Evolutionary conservation across 345 rosid genomes (phyloP), one percentile per base, ranked within the genome.

Genomic region (Eutrema japonicum): DNA sequence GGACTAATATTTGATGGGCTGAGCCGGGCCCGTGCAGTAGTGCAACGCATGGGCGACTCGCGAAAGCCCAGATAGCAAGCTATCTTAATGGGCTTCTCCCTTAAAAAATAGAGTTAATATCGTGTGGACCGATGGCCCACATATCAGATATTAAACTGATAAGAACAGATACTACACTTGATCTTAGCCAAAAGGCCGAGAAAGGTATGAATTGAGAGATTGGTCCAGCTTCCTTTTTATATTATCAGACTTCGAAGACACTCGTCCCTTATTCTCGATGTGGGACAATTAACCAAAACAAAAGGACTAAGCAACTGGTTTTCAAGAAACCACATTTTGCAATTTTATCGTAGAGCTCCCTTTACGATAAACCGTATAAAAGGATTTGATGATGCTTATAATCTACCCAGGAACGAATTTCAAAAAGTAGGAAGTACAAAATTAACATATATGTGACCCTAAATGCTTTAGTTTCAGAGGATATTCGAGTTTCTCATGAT

Each of bases 171-270:
- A 85, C 83, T 83, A 85, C 86, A 83, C 83, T 85, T 83, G 86
- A 83, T 85, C 88, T 85, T 83, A 85, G 85, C 88, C 88, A 85
- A 85, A 85, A 85, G 88, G 88, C 86, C 85, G 85, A 85, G 88
- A 85, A 83, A 85, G 88, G 83, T 79, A 79, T 85, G 83, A 74
- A 0, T 58, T 61, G 30, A 0, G 0, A 0, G 14, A 0, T 0
- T 0, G 7, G 35, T 8, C 50, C 42, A 60, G 69, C 64, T 30
- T 52, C 42, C 0, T 2, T 36, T 64, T 6, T 73, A 73, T 73
- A 37, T 0, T 4, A 46, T 1, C 42, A 52, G 35, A 45, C 57
- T 42, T 32, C 18, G 0, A 37, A 75, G 41, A 10, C 45, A 0
- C 16, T 41, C 2, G 10, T 7, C 46, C 4, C 8, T 33, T 53